phyloP scores from a whole-genome alignment of 768 basidiomycete species.

The Naganishia onofrii region DNA sequence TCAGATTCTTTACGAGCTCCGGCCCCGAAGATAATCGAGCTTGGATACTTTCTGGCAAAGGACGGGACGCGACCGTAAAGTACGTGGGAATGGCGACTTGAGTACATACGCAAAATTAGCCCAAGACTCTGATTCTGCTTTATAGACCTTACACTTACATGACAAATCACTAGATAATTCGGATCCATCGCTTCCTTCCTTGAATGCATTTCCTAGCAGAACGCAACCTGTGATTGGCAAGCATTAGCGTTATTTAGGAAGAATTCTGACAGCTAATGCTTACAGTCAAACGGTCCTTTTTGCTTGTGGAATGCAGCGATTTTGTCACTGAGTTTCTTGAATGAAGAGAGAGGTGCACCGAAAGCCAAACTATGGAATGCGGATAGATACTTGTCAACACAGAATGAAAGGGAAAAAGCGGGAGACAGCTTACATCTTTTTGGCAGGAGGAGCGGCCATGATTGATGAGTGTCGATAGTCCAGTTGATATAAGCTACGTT shows the following conservation, averaged over 20 bases:
- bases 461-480: too few relatives aligned
- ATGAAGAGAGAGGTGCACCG: conserved; percentile 72
- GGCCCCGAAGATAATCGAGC: conserved; percentile 62
- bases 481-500: too few relatives aligned
- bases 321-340: conserved; percentile 73
- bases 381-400: too few relatives aligned
- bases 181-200: conserved; percentile 64
- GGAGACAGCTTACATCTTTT: conserved; percentile 9
- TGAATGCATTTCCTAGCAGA: conserved; percentile 58
- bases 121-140: background rate
- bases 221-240: conserved; percentile 44
- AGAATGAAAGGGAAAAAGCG: background rate
- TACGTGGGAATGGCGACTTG: conserved; percentile 85
- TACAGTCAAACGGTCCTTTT: conserved; percentile 86
- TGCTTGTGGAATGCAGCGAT: conserved; percentile 80
- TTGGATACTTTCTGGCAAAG: conserved; percentile 69
- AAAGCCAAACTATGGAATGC: conserved; percentile 64
- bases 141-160: conserved; percentile 35
- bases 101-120: background rate
- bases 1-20: conserved; percentile 78
- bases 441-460: background rate
- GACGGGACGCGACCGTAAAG: conserved; percentile 80
- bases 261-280: conserved; percentile 76
- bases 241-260: conserved; percentile 58
- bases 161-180: conserved; percentile 34